Base-by-base conservation (phyloP, 192 early-diverging fungal genomes). In the Backusella circina region DNA sequence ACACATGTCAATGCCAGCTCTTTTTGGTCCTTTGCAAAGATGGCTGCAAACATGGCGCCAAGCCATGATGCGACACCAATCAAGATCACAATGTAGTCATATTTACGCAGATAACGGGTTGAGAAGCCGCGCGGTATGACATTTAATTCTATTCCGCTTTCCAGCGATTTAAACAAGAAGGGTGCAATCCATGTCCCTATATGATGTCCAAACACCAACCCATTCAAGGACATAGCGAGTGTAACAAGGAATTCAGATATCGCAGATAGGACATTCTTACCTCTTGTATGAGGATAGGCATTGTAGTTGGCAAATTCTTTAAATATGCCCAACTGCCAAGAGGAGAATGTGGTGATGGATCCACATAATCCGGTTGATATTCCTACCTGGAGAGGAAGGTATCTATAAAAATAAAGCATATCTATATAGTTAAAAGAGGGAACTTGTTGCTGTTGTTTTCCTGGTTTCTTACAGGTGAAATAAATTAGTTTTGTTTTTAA, bases 341-440 rank as follows among this genome's bases (percentile, higher is more conserved):
- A 91, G 15, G 93, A 95, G 71, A 95, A 95, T 0, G 92, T 92
- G 0, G 93, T 95, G 9, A 95, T 93, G 1, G 93, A 95, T 0
- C 93, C 93, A 71, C 93, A 95, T 37, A 95, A 86, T 2, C 93
- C 93, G 5, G 89, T 90, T 13, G 88, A 84, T 0, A 94, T 35
- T 0, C 84, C 91, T 10, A 86, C 72, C 64, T 90, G 84, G 5
- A 91, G 38, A 9, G 91, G 77, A 18, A 71, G 50, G 61, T 84
- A 82, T 5, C 83, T 76, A 74, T 21, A 10, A 0, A 39, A 35
- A n/a, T n/a, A n/a, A n/a, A n/a, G n/a, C n/a, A n/a, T n/a, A n/a
- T n/a, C n/a, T n/a, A n/a, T n/a, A n/a, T n/a, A n/a, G n/a, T n/a
- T n/a, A 21, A 16, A 21, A 5, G 4, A 21, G 4, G 7, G n/a